These are phyloP conservation scores for Paramecium bursaria DNA, from an alignment of 73 alveolate species.

Conservation along the genomic window DNA sequence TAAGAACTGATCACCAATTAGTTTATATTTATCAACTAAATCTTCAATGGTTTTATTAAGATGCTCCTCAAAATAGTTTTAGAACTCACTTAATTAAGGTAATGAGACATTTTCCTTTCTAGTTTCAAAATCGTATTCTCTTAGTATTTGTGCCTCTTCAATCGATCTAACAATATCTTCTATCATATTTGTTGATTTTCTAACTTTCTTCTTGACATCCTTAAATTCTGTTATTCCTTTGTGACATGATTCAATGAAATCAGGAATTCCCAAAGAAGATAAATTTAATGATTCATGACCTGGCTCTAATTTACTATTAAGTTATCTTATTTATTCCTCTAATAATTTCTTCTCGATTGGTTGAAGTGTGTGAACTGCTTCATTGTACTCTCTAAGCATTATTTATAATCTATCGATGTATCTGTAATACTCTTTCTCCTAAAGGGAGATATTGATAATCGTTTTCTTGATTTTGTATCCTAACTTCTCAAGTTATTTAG, in stretches of 20 bases:
- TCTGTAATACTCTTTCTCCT: conserved; percentile 88
- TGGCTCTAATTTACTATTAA: conserved; percentile 81
- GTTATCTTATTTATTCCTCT: conserved; percentile 75
- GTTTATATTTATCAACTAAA: conserved; percentile 86
- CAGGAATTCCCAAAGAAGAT: conserved; percentile 96
- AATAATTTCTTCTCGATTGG: conserved; percentile 91
- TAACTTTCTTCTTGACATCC: conserved; percentile 79
- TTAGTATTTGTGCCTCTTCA: conserved; percentile 22
- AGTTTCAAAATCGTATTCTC: conserved; percentile 67
- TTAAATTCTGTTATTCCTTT: conserved; percentile 93
- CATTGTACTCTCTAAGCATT: conserved; percentile 91
- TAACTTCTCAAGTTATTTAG: conserved; percentile 89
- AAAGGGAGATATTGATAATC: conserved; percentile 92
- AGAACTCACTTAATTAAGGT: conserved; percentile 77
- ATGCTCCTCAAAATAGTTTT: conserved; percentile 96
- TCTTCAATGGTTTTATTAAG: conserved; percentile 89
- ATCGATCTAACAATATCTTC: conserved; percentile 68
- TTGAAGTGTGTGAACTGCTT: conserved; percentile 86
- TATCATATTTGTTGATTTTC: conserved; percentile 60
- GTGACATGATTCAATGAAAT: conserved; percentile 91
- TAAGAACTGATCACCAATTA: conserved; percentile 87
- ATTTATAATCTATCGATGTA: conserved; percentile 90
- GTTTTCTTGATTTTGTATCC: conserved; percentile 91
- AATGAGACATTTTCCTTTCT: conserved; percentile 63
- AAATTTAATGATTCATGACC: conserved; percentile 94